Conservation (phyloP, 345 rosid genomes). For the Linum usitatissimum region DNA sequence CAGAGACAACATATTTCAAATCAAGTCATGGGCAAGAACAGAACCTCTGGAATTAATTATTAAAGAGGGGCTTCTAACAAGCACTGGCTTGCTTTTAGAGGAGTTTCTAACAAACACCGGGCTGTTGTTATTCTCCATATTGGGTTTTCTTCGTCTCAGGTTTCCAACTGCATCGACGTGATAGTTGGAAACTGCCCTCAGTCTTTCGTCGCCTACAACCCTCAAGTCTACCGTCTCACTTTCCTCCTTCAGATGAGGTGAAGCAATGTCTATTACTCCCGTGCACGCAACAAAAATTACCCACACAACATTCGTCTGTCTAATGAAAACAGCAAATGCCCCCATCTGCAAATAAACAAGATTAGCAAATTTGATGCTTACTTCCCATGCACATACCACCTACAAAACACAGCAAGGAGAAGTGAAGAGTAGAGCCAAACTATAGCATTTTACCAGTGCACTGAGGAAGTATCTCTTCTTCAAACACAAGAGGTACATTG, state of each 20-base stretch:
- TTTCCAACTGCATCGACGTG: slow-evolving; percentile 25
- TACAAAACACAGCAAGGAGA: neutral
- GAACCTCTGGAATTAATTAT: slow-evolving; percentile 35
- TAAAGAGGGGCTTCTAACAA: slow-evolving; percentile 12
- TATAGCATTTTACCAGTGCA: slow-evolving; percentile 50
- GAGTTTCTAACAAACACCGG: slow-evolving; percentile 5
- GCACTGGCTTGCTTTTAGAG: slow-evolving; percentile 15
- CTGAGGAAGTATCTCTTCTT: slow-evolving; percentile 58
- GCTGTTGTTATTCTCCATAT: slow-evolving; percentile 15
- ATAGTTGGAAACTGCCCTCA: slow-evolving; percentile 15
- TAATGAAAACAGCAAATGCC: slow-evolving; percentile 43
- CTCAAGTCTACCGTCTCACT: slow-evolving; percentile 15
- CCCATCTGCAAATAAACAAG: slow-evolving; percentile 56
- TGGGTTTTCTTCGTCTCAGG: slow-evolving; percentile 40
- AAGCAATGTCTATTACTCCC: slow-evolving; percentile 53
- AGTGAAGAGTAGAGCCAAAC: neutral
- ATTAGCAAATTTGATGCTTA: slow-evolving; percentile 6
- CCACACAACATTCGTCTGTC: slow-evolving; percentile 90
- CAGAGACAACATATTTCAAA: neutral
- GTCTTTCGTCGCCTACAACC: slow-evolving; percentile 12
- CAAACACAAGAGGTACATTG: slow-evolving; percentile 77
- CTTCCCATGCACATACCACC: neutral
- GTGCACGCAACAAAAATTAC: slow-evolving; percentile 76
- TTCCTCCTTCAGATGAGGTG: slow-evolving; percentile 22
- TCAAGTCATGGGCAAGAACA: slow-evolving; percentile 12